Conservation (phyloP, 106 monocot genomes). For the Phalaenopsis equestris region DNA sequence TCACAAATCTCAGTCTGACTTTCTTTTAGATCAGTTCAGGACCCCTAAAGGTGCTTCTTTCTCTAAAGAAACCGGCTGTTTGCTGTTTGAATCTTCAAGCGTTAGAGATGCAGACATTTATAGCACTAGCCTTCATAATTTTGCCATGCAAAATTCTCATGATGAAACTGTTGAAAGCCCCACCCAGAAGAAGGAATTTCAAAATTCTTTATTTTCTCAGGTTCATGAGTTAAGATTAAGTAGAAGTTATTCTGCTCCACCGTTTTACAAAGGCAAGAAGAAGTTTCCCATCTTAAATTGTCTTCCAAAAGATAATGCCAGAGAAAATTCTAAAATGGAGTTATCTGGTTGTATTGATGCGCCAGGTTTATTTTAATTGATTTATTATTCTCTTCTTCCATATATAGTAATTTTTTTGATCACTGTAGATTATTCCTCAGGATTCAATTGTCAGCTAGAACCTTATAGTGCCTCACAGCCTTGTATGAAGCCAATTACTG, state of each 20-base stretch:
- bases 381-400: background rate
- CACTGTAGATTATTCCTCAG: background rate
- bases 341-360: conserved; percentile 3
- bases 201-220: conserved; percentile 13
- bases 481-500: conserved; percentile 15
- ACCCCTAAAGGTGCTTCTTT: too few species aligned
- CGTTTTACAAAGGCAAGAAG: conserved; percentile 54
- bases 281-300: conserved; percentile 39
- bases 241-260: conserved; percentile 87
- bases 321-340: conserved; percentile 14
- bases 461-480: conserved; percentile 23
- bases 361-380: conserved; percentile 20
- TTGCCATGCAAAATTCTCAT: conserved; percentile 10
- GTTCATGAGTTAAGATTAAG: conserved; percentile 17
- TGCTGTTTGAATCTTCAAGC: conserved; percentile 12
- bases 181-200: conserved; percentile 11
- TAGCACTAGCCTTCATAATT: background rate
- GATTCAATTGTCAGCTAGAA: conserved; percentile 12
- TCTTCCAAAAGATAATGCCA: conserved; percentile 8
- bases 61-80: conserved; percentile 11
- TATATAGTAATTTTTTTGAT: background rate
- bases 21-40: too few species aligned
- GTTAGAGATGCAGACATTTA: conserved; percentile 5
- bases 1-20: too few species aligned
- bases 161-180: conserved; percentile 6